phyloP scores from a whole-genome alignment of 2,329 filamentous ascomycete genomes.

The Ascochyta lentis region DNA sequence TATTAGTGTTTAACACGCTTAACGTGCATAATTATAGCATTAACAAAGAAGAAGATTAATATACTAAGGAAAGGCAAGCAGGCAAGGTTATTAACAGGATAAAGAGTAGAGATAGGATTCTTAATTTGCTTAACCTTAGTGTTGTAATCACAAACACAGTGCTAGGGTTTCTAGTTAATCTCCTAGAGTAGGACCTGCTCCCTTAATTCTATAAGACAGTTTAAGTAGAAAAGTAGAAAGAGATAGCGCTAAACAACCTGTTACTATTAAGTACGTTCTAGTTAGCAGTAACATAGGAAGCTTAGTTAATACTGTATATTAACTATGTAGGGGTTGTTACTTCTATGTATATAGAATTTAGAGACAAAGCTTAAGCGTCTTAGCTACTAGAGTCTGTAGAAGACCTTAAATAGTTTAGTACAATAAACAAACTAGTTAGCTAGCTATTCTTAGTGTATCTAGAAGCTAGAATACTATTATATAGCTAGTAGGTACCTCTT shows the following conservation, averaged over 20 bases:
- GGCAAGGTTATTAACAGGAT: not conserved
- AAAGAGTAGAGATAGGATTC: not conserved
- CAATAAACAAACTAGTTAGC: not conserved
- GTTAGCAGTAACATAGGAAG: not conserved
- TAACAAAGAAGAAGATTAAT: not conserved
- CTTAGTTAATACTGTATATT: not conserved
- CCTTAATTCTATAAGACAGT: not conserved
- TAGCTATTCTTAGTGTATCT: not conserved
- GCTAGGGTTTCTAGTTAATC: not conserved
- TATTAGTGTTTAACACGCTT: not conserved
- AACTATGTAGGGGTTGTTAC: not conserved
- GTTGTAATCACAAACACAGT: not conserved
- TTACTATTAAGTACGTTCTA: not conserved
- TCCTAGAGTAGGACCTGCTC: not conserved
- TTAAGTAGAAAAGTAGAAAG: not conserved
- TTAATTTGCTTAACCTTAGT: not conserved
- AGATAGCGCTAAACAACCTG: not conserved
- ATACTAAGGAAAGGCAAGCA: not conserved
- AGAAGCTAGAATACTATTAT: not conserved
- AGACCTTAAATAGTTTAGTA: not conserved
- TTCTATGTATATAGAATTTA: not conserved
- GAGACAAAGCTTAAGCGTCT: not conserved
- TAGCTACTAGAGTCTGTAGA: not conserved
- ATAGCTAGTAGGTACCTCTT: not conserved
- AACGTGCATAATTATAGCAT: not conserved